These are phyloP conservation scores for Seminavis robusta DNA, from an alignment of 108 stramenopile genomes.

Conservation along the genomic window DNA sequence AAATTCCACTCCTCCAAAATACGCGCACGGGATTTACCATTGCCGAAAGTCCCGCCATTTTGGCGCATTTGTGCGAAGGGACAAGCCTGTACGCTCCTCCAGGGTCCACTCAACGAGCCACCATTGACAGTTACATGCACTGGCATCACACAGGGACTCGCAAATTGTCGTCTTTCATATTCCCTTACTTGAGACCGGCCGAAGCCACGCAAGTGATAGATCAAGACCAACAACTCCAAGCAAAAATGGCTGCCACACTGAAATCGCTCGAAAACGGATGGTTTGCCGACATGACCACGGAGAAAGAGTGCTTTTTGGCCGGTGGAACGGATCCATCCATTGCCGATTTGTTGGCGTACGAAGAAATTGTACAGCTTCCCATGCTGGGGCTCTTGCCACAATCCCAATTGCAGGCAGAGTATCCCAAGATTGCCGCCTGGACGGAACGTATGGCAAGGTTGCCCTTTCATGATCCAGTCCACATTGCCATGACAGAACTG, in stretches of 20 bases:
- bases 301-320: constrained; percentile 1
- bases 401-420: background rate
- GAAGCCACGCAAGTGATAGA: background rate
- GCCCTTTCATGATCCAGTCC: constrained; percentile 29
- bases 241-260: constrained; percentile 2
- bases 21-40: background rate
- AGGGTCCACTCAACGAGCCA: constrained; percentile 14
- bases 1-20: constrained; percentile 22
- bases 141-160: constrained; percentile 35
- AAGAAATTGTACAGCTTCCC: constrained; percentile 22
- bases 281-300: constrained; percentile 1
- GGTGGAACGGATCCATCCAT: constrained; percentile 24
- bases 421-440: constrained; percentile 16
- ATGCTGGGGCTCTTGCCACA: constrained; percentile 22
- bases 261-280: constrained; percentile 16
- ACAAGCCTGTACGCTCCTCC: constrained; percentile 9
- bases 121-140: constrained; percentile 28
- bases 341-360: constrained; percentile 38
- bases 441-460: constrained; percentile 18
- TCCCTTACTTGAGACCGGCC: background rate
- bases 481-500: constrained; percentile 14
- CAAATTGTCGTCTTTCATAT: constrained; percentile 2
- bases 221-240: background rate
- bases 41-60: constrained; percentile 36
- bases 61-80: constrained; percentile 33